Percentiles rank a stretch among this genome's conserved stretches.
Evolutionary conservation across 768 basidiomycete genomes (phyloP).

Genomic region (Phaeotremella fagi): DNA sequence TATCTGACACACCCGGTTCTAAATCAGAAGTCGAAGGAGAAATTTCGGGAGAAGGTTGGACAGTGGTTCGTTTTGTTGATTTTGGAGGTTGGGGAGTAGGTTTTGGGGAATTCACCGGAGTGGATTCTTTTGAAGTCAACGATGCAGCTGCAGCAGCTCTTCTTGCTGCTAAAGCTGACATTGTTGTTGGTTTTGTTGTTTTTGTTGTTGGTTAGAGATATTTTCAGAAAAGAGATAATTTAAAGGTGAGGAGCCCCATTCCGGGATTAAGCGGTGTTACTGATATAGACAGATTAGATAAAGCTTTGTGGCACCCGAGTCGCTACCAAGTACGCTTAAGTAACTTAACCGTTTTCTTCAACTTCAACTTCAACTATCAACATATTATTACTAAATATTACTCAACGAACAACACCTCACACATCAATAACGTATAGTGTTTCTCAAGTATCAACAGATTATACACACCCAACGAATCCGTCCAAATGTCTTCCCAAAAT

Average conservation of each 20-base stretch:
- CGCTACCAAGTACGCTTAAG: too few relatives aligned
- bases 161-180: conserved; percentile 42
- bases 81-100: background rate
- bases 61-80: background rate
- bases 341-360: too few relatives aligned
- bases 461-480: background rate
- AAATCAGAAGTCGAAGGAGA: background rate
- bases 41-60: background rate
- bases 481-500: conserved; percentile 46
- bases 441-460: too few relatives aligned
- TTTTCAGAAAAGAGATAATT: too few relatives aligned
- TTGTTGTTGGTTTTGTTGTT: conserved; percentile 5
- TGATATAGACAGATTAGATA: too few relatives aligned
- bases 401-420: background rate
- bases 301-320: too few relatives aligned
- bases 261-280: background rate
- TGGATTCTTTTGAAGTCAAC: background rate
- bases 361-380: background rate
- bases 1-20: background rate
- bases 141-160: conserved; percentile 31
- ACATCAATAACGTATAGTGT: background rate
- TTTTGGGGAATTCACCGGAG: background rate
- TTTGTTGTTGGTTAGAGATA: background rate
- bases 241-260: background rate
- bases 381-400: background rate